Percentiles rank a stretch among this genome's conserved stretches.
These are phyloP conservation scores for Phytophthora fragariae DNA, from an alignment of 352 stramenopile species.

Conservation along the genomic window DNA sequence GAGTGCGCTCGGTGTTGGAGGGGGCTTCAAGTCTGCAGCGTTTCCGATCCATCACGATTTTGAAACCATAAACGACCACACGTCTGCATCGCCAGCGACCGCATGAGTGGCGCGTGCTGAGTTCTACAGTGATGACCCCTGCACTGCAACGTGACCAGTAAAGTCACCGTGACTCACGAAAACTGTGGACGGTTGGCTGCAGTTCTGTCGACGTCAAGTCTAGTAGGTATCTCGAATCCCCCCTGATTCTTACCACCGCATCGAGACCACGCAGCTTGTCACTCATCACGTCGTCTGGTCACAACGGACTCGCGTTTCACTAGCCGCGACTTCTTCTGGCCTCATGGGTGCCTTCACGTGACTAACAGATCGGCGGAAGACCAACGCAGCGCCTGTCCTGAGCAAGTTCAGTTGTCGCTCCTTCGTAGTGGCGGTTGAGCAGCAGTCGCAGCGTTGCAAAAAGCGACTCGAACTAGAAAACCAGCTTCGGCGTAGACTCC, in stretches of 20 bases:
- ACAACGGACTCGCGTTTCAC: constrained; percentile 16
- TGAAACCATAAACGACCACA: neutral
- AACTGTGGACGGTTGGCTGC: constrained; percentile 1
- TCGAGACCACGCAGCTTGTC: neutral
- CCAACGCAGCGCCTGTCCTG: constrained; percentile 20
- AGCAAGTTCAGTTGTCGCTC: constrained; percentile 21
- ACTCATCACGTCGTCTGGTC: neutral
- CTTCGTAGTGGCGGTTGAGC: constrained; percentile 19
- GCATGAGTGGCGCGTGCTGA: constrained; percentile 11
- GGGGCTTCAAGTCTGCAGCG: neutral
- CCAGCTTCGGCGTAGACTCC: neutral
- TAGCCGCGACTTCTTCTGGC: constrained; percentile 32
- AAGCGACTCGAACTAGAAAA: constrained; percentile 9
- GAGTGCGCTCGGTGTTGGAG: neutral
- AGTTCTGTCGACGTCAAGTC: neutral
- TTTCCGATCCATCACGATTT: neutral
- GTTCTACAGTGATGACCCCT: neutral
- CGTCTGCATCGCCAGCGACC: neutral
- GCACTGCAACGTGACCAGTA: neutral
- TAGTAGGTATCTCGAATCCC: neutral
- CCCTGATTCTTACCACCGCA: neutral
- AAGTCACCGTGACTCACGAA: constrained; percentile 8
- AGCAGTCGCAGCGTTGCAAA: neutral
- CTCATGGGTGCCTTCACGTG: constrained; percentile 9
- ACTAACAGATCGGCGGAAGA: constrained; percentile 13